Conservation (phyloP, 371 early-diverging fungal genomes). For the Parasitella parasitica region DNA sequence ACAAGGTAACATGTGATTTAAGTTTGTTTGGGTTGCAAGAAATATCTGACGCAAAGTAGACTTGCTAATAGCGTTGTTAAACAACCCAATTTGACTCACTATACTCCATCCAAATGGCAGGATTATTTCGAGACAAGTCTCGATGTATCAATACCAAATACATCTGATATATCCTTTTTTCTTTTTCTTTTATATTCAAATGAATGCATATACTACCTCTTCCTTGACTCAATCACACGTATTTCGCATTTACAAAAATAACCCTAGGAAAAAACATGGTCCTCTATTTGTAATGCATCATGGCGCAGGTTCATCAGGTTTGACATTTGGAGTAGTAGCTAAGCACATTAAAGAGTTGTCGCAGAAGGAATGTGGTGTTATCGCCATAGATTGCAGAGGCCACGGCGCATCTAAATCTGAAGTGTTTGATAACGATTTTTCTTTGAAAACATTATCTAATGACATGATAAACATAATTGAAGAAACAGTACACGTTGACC, state of each 20-base stretch:
- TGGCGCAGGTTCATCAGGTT: constrained; percentile 83
- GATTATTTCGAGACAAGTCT: constrained; percentile 38
- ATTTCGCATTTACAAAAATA: constrained; percentile 37
- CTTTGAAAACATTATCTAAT: constrained; percentile 51
- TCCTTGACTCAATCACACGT: constrained; percentile 17
- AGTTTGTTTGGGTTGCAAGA: not conserved
- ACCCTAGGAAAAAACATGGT: constrained; percentile 18
- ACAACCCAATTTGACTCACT: constrained; percentile 7
- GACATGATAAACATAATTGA: constrained; percentile 60
- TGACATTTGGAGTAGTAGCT: constrained; percentile 76
- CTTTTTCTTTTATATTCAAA: not conserved
- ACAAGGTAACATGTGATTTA: not conserved
- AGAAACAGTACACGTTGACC: constrained; percentile 28
- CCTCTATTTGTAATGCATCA: constrained; percentile 88
- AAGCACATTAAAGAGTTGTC: constrained; percentile 45
- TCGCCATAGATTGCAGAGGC: constrained; percentile 79
- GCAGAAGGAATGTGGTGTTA: constrained; percentile 48
- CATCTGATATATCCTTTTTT: constrained; percentile 41
- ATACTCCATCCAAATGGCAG: constrained; percentile 33
- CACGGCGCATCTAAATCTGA: constrained; percentile 72
- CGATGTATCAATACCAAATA: constrained; percentile 26
- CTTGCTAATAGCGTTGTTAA: not conserved
- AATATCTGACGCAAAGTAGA: not conserved
- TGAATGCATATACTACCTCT: not conserved
- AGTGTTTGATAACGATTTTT: constrained; percentile 56